Percentiles rank a stretch among this genome's conserved stretches.
Evolutionary conservation across 371 early-diverging fungal species (phyloP).

Genomic region (Saksenaea vasiformis): DNA sequence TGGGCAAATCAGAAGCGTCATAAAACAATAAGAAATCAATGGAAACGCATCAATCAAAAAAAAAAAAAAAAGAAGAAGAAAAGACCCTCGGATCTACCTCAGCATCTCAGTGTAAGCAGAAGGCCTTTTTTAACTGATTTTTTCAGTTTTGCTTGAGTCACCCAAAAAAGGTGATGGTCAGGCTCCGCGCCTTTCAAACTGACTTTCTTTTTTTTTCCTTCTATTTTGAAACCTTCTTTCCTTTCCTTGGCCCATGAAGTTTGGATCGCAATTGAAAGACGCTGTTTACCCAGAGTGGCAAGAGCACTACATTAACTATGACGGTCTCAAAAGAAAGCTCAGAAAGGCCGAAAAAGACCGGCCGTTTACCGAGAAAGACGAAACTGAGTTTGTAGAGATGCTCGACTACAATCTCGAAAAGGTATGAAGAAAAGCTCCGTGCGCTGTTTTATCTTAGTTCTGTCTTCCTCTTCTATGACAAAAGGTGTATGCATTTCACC

Average conservation of each 20-base stretch:
- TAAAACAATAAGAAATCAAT: too few relatives aligned
- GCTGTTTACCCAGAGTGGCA: constrained; percentile 88
- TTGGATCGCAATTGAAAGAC: constrained; percentile 85
- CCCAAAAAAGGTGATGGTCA: not conserved
- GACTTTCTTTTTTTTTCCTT: not conserved
- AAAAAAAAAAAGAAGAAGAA: not conserved
- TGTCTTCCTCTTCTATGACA: not conserved
- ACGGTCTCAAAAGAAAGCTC: constrained; percentile 82
- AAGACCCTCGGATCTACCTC: not conserved
- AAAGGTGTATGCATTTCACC: constrained; percentile 87
- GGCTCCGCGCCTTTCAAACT: not conserved
- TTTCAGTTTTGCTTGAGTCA: not conserved
- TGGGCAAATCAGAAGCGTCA: too few relatives aligned
- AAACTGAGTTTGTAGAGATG: constrained; percentile 84
- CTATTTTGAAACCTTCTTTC: not conserved
- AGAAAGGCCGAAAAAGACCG: constrained; percentile 69
- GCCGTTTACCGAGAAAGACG: constrained; percentile 71
- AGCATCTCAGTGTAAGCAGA: too few relatives aligned
- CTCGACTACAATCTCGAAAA: constrained; percentile 93
- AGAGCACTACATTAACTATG: constrained; percentile 91
- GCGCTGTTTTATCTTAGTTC: not conserved
- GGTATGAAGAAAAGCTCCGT: constrained; percentile 38
- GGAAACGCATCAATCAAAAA: not conserved
- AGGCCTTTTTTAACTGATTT: not conserved
- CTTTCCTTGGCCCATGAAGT: constrained; percentile 77